These are phyloP conservation scores for Vigna mungo DNA, from an alignment of 306 rosid genomes.

Conservation along the genomic window DNA sequence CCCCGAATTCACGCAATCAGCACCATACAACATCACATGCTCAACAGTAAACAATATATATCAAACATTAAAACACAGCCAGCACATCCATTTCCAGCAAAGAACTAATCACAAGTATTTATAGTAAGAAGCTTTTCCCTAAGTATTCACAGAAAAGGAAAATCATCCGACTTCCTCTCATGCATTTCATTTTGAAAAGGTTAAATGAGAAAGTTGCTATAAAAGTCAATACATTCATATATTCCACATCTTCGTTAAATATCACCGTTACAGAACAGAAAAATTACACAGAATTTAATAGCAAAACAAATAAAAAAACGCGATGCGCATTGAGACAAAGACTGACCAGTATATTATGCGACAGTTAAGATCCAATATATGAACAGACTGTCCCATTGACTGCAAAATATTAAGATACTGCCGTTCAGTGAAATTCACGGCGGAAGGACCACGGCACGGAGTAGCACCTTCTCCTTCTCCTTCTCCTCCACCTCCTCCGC, in stretches of 20 bases:
- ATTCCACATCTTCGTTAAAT: not conserved
- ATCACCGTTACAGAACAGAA: not conserved
- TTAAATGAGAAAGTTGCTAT: not conserved
- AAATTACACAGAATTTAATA: not conserved
- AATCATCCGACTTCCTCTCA: not conserved
- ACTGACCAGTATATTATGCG: slow-evolving; percentile 80
- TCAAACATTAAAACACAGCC: slow-evolving; percentile 1
- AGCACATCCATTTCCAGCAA: slow-evolving; percentile 5
- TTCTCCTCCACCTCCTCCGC: not conserved
- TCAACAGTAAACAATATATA: slow-evolving; percentile 27
- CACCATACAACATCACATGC: slow-evolving; percentile 35
- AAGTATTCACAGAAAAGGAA: not conserved
- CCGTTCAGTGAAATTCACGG: slow-evolving; percentile 71
- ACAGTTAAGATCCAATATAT: slow-evolving; percentile 77
- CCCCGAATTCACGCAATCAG: slow-evolving; percentile 21
- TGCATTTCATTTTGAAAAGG: not conserved
- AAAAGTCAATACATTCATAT: not conserved
- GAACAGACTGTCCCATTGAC: slow-evolving; percentile 93
- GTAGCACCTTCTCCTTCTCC: slow-evolving; percentile 33
- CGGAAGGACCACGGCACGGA: slow-evolving; percentile 56
- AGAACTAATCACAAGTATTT: not conserved
- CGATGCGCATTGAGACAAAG: not conserved
- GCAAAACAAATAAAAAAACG: not conserved
- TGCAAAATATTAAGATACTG: slow-evolving; percentile 91
- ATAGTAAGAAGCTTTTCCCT: not conserved